phyloP scores from a whole-genome alignment of 306 rosid genomes.

The Vicia faba region DNA sequence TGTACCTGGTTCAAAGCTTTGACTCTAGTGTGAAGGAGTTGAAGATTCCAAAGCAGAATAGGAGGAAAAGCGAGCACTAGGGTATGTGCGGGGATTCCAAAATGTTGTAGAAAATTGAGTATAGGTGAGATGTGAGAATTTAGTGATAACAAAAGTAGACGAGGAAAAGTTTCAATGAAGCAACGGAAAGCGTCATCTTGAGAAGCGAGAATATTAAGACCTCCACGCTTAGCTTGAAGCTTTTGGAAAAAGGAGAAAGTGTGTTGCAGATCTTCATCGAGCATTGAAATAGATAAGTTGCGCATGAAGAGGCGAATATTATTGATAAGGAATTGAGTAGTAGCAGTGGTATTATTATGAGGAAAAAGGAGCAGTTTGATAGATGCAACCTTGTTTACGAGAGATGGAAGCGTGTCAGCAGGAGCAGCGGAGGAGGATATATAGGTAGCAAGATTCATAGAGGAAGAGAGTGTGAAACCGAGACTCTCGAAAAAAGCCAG shows the following conservation, averaged over 20 bases:
- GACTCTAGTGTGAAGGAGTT: slow-evolving; percentile 56
- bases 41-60: slow-evolving; percentile 51
- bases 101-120: slow-evolving; percentile 56
- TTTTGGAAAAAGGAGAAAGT: slow-evolving; percentile 82
- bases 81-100: slow-evolving; percentile 65
- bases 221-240: slow-evolving; percentile 87
- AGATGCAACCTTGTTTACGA: slow-evolving; percentile 64
- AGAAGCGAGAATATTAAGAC: slow-evolving; percentile 61
- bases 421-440: slow-evolving; percentile 28
- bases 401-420: slow-evolving; percentile 52
- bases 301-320: slow-evolving; percentile 68
- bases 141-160: slow-evolving; percentile 59
- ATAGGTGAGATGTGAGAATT: slow-evolving; percentile 52
- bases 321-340: slow-evolving; percentile 46
- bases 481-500: slow-evolving; percentile 78
- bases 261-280: slow-evolving; percentile 79
- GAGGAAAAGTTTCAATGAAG: slow-evolving; percentile 79
- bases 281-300: slow-evolving; percentile 60
- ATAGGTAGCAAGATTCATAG: slow-evolving; percentile 76
- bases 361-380: slow-evolving; percentile 74
- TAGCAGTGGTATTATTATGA: slow-evolving; percentile 29
- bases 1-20: slow-evolving; percentile 67
- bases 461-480: slow-evolving; percentile 72
- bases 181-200: slow-evolving; percentile 51
- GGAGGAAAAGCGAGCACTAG: slow-evolving; percentile 74